phyloP scores from a whole-genome alignment of 345 rosid species.

The Euphorbia peplus region DNA sequence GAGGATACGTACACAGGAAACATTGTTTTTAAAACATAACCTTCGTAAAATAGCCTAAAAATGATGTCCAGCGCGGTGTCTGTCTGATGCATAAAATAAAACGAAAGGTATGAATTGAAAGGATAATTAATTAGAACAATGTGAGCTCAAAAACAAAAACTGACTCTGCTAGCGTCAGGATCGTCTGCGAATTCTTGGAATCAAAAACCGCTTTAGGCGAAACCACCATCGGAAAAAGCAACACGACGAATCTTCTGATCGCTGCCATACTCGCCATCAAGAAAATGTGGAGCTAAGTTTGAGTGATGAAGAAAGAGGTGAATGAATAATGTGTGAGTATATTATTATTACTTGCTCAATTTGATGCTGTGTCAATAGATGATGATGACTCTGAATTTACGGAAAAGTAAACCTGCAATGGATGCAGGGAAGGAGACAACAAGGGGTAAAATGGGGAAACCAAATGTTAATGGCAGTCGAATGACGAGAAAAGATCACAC shows the following conservation, averaged over 20 bases:
- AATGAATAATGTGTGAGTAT: too few species aligned
- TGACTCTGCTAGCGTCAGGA: conserved; percentile 94
- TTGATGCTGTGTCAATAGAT: neutral
- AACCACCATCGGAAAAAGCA: conserved; percentile 36
- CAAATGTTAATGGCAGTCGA: neutral
- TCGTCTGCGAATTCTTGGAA: conserved; percentile 88
- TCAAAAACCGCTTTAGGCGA: conserved; percentile 90
- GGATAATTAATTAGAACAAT: too few species aligned
- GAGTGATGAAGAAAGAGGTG: neutral
- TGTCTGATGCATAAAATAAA: too few species aligned
- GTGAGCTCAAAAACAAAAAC: conserved; percentile 10
- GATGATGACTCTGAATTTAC: conserved; percentile 25
- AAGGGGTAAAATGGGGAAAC: conserved; percentile 8
- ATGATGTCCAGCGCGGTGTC: too few species aligned
- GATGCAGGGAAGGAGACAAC: neutral
- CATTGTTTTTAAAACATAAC: too few species aligned
- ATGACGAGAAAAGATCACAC: neutral
- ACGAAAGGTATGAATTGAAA: too few species aligned
- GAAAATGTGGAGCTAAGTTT: neutral
- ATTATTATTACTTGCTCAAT: too few species aligned
- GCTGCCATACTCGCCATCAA: conserved; percentile 57
- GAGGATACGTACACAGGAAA: too few species aligned
- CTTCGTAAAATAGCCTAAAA: too few species aligned
- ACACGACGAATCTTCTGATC: conserved; percentile 34
- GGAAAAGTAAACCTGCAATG: neutral